Percentiles rank a stretch among this genome's conserved stretches.
Evolutionary conservation across 305 asterid genomes (phyloP).

Genomic region (Solanum hybrid): DNA sequence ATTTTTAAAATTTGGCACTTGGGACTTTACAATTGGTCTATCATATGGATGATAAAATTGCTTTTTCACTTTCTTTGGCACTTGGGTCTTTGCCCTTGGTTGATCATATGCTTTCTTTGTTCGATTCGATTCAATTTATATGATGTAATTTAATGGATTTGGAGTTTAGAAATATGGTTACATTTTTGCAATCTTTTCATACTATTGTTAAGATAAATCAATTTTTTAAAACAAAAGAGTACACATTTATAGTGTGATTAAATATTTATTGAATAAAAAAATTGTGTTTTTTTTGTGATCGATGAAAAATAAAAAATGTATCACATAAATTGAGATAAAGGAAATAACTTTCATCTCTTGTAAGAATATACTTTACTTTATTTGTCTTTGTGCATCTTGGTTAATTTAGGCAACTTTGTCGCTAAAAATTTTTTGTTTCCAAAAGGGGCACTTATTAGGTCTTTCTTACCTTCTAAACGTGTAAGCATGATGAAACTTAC

Average conservation of each 20-base stretch:
- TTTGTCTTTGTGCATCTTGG: not conserved
- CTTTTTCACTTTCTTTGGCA: not conserved
- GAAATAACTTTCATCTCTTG: not conserved
- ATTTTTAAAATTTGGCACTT: not conserved
- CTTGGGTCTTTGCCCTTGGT: not conserved
- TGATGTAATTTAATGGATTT: not conserved
- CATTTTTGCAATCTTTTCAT: not conserved
- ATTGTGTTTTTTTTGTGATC: no score
- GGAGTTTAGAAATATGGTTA: rapidly evolving
- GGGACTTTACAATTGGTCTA: not conserved
- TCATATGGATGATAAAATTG: not conserved
- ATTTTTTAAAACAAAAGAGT: not conserved
- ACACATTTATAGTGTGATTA: not conserved
- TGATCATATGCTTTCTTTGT: not conserved
- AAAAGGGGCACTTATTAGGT: not conserved
- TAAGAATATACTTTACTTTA: not conserved
- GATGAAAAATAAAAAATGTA: no score
- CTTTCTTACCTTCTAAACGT: not conserved
- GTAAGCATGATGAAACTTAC: not conserved
- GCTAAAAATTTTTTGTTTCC: not conserved
- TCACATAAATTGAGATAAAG: not conserved
- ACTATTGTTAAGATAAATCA: not conserved
- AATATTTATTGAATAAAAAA: not conserved
- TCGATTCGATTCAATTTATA: not conserved
- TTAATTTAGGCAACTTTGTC: not conserved